Base-by-base conservation (phyloP, 176 grass and related monocot species). In the Alopecurus myosuroides region DNA sequence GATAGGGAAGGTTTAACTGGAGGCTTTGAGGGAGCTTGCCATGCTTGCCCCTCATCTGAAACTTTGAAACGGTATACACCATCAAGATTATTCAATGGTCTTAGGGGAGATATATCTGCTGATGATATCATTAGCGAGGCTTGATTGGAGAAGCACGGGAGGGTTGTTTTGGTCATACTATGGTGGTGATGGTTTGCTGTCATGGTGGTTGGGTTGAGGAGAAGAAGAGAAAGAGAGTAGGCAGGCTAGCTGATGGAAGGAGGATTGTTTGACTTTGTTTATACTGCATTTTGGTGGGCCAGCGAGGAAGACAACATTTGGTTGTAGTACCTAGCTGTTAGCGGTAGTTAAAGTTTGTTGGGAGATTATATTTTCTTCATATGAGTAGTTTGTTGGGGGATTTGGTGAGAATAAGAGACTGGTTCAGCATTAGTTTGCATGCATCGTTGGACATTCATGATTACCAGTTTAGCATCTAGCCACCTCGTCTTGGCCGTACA, bases 1-100 rank as follows among this genome's bases (percentile, higher is more conserved):
- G 89, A 91, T 84, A 85, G 91, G 89, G 94, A 97, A 88, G 91
- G 81, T 87, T 86, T 89, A 93, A 91, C 91, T 70, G 89, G 89
- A 76, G 15, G 15, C 78, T 78, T 22, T 14, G 5, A 9, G 15
- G 14, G 9, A 52, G 29, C 19, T 81, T 90, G 55, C 20, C 83
- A 73, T 63, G 68, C 45, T 55, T 87, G 86, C 85, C 89, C 90
- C 77, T 88, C 36, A 77, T 48, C 61, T 64, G 91, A 77, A 70
- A 60, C 40, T 40, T 65, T 77, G 77, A 78, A 81, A 65, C 19
- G 30, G 35, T 69, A 62, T 44, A 77, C 69, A 72, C n/a, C 39
- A 55, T 18, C 13, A 39, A 30, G 30, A 40, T 25, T 57, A 39
- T 60, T 79, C 74, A 69, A 51, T 52, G 36, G 11, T 31, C 9